These are phyloP conservation scores for Heteromeles arbutifolia DNA, from an alignment of 306 rosid species.

Conservation along the genomic window DNA sequence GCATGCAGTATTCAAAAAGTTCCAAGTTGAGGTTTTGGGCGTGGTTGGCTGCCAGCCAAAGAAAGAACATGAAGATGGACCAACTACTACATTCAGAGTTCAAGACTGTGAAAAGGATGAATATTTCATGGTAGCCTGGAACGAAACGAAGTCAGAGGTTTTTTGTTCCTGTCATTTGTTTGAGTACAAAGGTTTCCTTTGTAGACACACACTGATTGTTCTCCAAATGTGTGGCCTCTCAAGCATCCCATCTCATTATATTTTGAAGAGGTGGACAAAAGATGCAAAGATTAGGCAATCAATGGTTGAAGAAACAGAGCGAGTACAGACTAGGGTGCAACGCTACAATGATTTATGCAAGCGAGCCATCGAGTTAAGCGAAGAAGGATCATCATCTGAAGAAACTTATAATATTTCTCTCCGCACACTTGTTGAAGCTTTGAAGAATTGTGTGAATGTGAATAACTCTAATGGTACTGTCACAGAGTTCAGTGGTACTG, in stretches of 20 bases:
- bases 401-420: slow-evolving; percentile 60
- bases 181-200: slow-evolving; percentile 88
- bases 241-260: slow-evolving; percentile 69
- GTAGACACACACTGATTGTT: slow-evolving; percentile 79
- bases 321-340: slow-evolving; percentile 56
- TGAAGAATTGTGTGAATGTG: slow-evolving; percentile 78
- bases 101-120: slow-evolving; percentile 83
- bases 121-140: slow-evolving; percentile 61
- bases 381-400: slow-evolving; percentile 86
- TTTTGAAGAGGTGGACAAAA: slow-evolving; percentile 84
- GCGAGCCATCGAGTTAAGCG: slow-evolving; percentile 75
- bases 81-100: slow-evolving; percentile 51
- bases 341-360: slow-evolving; percentile 79
- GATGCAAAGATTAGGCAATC: slow-evolving; percentile 61
- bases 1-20: slow-evolving; percentile 80
- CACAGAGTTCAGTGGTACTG: slow-evolving; percentile 47
- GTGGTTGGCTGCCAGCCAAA: slow-evolving; percentile 87
- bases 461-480: slow-evolving; percentile 48
- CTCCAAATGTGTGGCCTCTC: slow-evolving; percentile 80
- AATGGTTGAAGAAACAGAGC: slow-evolving; percentile 41
- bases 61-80: slow-evolving; percentile 59
- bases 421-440: slow-evolving; percentile 58
- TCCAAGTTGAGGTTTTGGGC: slow-evolving; percentile 87
- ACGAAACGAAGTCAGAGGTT: slow-evolving; percentile 60
- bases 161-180: slow-evolving; percentile 78